Evolutionary conservation across 1,284 basidiomycete genomes (phyloP).

Genomic region (Pseudozyma thailandica): DNA sequence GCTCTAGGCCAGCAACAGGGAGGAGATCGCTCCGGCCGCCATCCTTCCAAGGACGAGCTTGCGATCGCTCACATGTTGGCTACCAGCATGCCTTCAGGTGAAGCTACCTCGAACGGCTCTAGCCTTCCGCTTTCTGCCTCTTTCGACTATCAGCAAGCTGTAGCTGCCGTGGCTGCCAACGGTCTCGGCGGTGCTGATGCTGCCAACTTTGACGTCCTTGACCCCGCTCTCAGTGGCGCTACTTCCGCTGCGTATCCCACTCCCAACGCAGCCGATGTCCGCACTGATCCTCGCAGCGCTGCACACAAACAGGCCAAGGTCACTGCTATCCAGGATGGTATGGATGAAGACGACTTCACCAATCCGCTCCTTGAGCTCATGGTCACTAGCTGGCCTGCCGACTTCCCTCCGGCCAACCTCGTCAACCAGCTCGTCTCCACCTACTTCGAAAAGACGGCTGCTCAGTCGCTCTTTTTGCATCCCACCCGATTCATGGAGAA

Average conservation of each 20-base stretch:
- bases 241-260: conserved; percentile 19
- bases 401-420: conserved; percentile 54
- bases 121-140: conserved; percentile 18
- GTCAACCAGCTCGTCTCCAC: conserved; percentile 50
- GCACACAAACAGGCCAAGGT: conserved; percentile 46
- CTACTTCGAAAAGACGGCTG: conserved; percentile 43
- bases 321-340: conserved; percentile 35
- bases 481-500: conserved; percentile 50
- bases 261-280: conserved; percentile 22
- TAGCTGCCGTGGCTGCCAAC: conserved; percentile 41
- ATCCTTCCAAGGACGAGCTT: conserved; percentile 56
- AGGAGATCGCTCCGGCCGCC: conserved; percentile 21
- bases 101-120: conserved; percentile 34
- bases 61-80: conserved; percentile 59
- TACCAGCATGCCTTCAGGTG: conserved; percentile 59
- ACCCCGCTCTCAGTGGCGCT: conserved; percentile 40
- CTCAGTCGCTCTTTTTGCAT: conserved; percentile 48
- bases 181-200: conserved; percentile 11
- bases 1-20: conserved; percentile 32
- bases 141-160: conserved; percentile 44
- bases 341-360: conserved; percentile 39
- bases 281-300: conserved; percentile 23
- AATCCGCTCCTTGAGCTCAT: conserved; percentile 50
- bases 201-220: conserved; percentile 38
- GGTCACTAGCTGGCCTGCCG: conserved; percentile 55